Evolutionary conservation across 495 filamentous ascomycete species (phyloP).

Genomic region (Annulohypoxylon nitens): DNA sequence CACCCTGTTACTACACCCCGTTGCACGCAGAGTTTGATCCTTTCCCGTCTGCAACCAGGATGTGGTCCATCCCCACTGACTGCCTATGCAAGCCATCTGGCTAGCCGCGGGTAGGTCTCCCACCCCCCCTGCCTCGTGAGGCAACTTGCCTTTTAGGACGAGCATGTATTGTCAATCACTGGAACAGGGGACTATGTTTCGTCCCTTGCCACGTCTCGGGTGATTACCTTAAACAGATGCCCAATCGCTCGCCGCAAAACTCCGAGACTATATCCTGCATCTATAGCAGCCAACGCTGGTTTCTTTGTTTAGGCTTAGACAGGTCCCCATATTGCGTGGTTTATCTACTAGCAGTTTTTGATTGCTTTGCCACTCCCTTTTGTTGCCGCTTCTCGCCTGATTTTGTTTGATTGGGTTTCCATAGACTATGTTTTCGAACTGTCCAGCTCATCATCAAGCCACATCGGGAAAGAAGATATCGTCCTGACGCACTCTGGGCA

Average conservation of each 20-base stretch:
- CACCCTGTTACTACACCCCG: conserved; percentile 49
- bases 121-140: conserved; percentile 39
- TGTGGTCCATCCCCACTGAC: conserved; percentile 50
- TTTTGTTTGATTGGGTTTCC: conserved; percentile 46
- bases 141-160: conserved; percentile 52
- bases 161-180: conserved; percentile 55
- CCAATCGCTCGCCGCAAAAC: conserved; percentile 39
- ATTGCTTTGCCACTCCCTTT: conserved; percentile 45
- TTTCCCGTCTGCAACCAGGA: conserved; percentile 55
- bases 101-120: conserved; percentile 51
- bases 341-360: conserved; percentile 40
- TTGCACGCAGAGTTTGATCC: conserved; percentile 51
- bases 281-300: conserved; percentile 37
- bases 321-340: conserved; percentile 40
- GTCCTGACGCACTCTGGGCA: conserved; percentile 45
- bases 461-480: conserved; percentile 51
- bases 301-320: conserved; percentile 40
- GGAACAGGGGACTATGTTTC: conserved; percentile 53
- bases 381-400: conserved; percentile 42
- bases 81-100: conserved; percentile 54
- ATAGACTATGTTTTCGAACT: conserved; percentile 34
- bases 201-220: conserved; percentile 52
- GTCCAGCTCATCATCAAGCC: conserved; percentile 51
- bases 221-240: conserved; percentile 46
- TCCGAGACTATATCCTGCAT: conserved; percentile 43